Conservation (phyloP, 2,329 filamentous ascomycete species). For the Botryotinia calthae region DNA sequence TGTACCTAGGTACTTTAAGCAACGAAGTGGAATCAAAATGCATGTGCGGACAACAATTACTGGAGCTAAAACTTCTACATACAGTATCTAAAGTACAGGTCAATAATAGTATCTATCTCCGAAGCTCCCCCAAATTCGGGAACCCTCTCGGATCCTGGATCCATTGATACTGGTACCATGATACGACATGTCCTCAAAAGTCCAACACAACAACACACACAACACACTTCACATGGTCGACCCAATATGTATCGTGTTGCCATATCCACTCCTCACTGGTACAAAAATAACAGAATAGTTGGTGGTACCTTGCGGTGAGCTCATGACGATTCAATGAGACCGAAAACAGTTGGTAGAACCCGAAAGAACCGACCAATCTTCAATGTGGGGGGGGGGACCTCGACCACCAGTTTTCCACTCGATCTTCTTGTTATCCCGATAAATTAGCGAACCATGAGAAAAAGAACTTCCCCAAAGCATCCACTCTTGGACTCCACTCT, state of each 20-base stretch:
- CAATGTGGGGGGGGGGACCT: conserved; percentile 3
- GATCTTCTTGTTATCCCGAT: conserved; percentile 10
- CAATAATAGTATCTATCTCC: background rate
- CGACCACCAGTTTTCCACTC: conserved; percentile 1
- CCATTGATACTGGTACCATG: background rate
- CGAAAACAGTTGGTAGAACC: conserved; percentile 3
- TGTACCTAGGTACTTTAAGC: conserved; percentile 3
- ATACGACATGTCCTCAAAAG: conserved; percentile 1
- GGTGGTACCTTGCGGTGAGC: conserved; percentile 11
- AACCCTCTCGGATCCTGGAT: background rate
- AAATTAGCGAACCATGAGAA: conserved; percentile 4
- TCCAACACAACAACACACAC: background rate
- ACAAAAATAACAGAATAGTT: background rate
- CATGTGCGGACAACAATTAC: conserved; percentile 17
- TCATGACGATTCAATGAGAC: conserved; percentile 9
- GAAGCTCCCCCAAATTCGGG: conserved; percentile 1
- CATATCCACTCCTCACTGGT: background rate
- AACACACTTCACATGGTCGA: conserved; percentile 1
- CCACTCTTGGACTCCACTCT: conserved; percentile 6
- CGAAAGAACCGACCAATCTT: background rate
- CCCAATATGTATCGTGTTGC: background rate
- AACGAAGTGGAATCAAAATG: conserved; percentile 13
- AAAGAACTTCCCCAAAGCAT: background rate
- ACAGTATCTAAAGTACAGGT: conserved; percentile 8
- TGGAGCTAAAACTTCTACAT: conserved; percentile 12